Percentiles rank a stretch among this genome's conserved stretches.
These are phyloP conservation scores for Canavalia gladiata DNA, from an alignment of 306 rosid species.

Conservation along the genomic window DNA sequence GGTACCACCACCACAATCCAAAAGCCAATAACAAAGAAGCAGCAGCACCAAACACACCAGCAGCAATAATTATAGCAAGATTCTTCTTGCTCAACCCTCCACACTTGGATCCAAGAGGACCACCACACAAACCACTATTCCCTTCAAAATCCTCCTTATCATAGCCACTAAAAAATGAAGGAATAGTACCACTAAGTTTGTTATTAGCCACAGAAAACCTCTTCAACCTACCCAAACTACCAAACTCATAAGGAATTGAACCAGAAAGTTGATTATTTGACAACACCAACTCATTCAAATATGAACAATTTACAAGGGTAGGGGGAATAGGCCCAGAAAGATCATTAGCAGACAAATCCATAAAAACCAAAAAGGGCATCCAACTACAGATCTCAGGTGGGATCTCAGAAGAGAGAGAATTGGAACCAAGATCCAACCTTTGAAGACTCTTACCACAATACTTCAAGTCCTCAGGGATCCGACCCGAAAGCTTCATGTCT, in stretches of 20 bases:
- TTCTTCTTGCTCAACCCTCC: constrained; percentile 87
- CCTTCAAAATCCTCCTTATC: constrained; percentile 66
- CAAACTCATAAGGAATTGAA: constrained; percentile 68
- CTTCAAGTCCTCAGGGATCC: constrained; percentile 62
- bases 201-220: constrained; percentile 75
- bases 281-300: constrained; percentile 64
- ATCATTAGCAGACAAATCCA: constrained; percentile 72
- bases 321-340: constrained; percentile 70
- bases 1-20: constrained; percentile 98
- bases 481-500: constrained; percentile 66
- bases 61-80: constrained; percentile 89
- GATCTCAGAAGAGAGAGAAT: constrained; percentile 62
- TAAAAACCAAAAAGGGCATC: constrained; percentile 69
- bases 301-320: constrained; percentile 63
- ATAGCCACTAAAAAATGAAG: constrained; percentile 51
- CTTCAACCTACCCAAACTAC: constrained; percentile 66
- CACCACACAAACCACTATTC: constrained; percentile 81
- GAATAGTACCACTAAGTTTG: constrained; percentile 68
- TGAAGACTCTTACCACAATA: constrained; percentile 71
- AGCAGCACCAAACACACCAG: constrained; percentile 97
- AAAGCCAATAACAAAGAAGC: constrained; percentile 76
- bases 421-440: constrained; percentile 72
- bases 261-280: constrained; percentile 72
- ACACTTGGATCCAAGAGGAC: constrained; percentile 81
- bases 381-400: constrained; percentile 72